Base-by-base conservation (phyloP, 2,329 filamentous ascomycete species). In the Leptographium flavum region DNA sequence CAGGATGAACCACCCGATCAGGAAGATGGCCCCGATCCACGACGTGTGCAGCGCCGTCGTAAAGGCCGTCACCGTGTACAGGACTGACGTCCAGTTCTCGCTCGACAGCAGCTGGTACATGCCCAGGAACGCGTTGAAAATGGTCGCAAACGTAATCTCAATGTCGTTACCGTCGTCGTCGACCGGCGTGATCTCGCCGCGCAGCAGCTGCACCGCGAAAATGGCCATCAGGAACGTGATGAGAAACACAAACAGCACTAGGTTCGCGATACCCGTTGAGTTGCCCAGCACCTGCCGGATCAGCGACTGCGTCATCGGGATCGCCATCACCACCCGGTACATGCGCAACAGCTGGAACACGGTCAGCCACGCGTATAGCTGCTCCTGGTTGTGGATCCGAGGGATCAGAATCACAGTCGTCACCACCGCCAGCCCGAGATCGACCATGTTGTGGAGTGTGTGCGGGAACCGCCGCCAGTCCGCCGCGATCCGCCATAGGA, bases 31-130 rank as follows among this genome's bases (percentile, higher is more conserved):
- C 10, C 85, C 87, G 46, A 96, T 87, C 90, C 92, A 96, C 9
- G 84, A 76, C n/a, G 85, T 93, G 33, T 79, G 71, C 53, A 71
- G 76, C 6, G 58, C 56, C 10, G 71, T 71, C 10, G 84, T 80
- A 54, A 77, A 81, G 6, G 73, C 67, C 0, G 87, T 94, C 35
- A 88, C 78, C 47, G 75, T 79, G 65, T 94, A 98, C 46, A 98
- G 64, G 39, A 95, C 83, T 0, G 66, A 65, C 0, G 93, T 98
- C 92, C 92, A 98, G 57, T 94, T 87, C 59, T 98, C 92, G 55
- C 87, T 95, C 10, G 92, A 95, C 38, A 98, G 67, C 27, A 98
- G 78, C 63, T 95, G 87, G 59, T 98, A 98, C 87, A 98, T 96
- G 46, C 88, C 92, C 15, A 98, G 69, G 57, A 98, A 98, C 0